A percentile compares a stretch with the other conserved stretches of the same genome.
Evolutionary conservation across 2,329 filamentous ascomycete genomes (phyloP).

Genomic region (Pleurostoma richardsiae): DNA sequence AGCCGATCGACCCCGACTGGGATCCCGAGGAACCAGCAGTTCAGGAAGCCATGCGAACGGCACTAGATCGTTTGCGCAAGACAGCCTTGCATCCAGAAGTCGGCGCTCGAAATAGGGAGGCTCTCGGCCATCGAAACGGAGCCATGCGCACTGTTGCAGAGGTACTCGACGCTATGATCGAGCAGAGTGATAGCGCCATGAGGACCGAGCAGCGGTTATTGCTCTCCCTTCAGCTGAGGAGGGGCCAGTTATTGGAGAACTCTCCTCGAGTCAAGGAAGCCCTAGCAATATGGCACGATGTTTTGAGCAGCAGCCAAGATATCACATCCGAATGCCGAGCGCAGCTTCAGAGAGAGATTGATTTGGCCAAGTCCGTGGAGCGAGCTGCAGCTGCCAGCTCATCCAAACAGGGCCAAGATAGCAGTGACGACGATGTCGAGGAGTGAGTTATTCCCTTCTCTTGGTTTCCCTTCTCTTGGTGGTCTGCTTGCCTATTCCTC

Average conservation of each 20-base stretch:
- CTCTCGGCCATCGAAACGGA: slow-evolving; percentile 56
- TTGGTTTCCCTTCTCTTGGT: background rate
- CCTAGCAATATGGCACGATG: slow-evolving; percentile 62
- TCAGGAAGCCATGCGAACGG: slow-evolving; percentile 70
- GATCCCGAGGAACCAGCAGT: slow-evolving; percentile 50
- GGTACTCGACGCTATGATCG: slow-evolving; percentile 87
- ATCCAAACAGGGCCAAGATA: slow-evolving; percentile 19
- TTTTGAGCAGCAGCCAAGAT: slow-evolving; percentile 39
- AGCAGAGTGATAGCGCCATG: slow-evolving; percentile 67
- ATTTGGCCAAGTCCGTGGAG: slow-evolving; percentile 23
- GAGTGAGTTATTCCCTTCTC: slow-evolving; percentile 20
- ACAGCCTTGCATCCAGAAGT: slow-evolving; percentile 84
- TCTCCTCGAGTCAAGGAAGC: slow-evolving; percentile 63
- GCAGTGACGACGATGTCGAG: slow-evolving; percentile 26
- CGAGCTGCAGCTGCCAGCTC: slow-evolving; percentile 9
- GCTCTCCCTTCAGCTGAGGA: slow-evolving; percentile 57
- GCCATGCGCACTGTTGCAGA: slow-evolving; percentile 78
- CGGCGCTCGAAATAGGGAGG: slow-evolving; percentile 59
- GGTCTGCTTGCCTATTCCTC: no score
- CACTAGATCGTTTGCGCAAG: slow-evolving; percentile 73
- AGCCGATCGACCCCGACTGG: slow-evolving; percentile 58
- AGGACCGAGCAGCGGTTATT: slow-evolving; percentile 64
- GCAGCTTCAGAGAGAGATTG: slow-evolving; percentile 50
- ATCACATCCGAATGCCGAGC: slow-evolving; percentile 61
- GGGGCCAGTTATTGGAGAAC: slow-evolving; percentile 77